Percentiles rank a stretch among this genome's conserved stretches.
Conservation (phyloP, 495 filamentous ascomycete genomes). For the Hyaloscypha variabilis region DNA sequence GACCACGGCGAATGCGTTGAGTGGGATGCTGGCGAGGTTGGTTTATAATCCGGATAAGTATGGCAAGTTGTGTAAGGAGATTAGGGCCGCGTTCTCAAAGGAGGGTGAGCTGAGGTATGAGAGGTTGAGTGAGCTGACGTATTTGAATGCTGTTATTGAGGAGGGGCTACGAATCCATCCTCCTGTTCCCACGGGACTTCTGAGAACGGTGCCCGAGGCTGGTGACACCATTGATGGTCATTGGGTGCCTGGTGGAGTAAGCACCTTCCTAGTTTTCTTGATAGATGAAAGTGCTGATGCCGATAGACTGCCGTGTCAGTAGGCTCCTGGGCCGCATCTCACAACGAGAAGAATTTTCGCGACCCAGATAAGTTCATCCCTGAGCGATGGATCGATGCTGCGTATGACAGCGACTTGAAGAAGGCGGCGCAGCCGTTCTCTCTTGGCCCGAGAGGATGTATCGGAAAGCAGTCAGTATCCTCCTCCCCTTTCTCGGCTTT, state of each 20-base stretch:
- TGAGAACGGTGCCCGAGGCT: background rate
- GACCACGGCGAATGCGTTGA: constrained; percentile 61
- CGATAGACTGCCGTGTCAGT: no score
- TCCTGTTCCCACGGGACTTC: background rate
- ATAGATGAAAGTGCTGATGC: no score
- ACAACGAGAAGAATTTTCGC: constrained; percentile 35
- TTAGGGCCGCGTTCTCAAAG: background rate
- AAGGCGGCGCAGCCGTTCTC: constrained; percentile 46
- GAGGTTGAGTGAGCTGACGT: constrained; percentile 40
- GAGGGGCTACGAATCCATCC: constrained; percentile 28
- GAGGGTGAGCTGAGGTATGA: constrained; percentile 5
- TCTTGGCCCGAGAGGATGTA: constrained; percentile 47
- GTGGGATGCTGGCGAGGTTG: constrained; percentile 30
- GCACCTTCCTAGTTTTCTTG: no score
- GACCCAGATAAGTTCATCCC: constrained; percentile 41
- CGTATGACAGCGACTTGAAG: constrained; percentile 36
- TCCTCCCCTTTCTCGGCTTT: background rate
- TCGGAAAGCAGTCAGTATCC: constrained; percentile 38
- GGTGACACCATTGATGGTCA: constrained; percentile 53
- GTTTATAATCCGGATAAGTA: constrained; percentile 3
- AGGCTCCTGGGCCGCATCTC: constrained; percentile 31
- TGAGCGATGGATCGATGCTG: constrained; percentile 41
- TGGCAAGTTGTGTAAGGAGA: background rate
- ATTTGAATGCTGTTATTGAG: constrained; percentile 38
- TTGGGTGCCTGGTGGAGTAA: constrained; percentile 52